Base-by-base conservation (phyloP, 2,329 filamentous ascomycete genomes). In the Colletotrichum truncatum region DNA sequence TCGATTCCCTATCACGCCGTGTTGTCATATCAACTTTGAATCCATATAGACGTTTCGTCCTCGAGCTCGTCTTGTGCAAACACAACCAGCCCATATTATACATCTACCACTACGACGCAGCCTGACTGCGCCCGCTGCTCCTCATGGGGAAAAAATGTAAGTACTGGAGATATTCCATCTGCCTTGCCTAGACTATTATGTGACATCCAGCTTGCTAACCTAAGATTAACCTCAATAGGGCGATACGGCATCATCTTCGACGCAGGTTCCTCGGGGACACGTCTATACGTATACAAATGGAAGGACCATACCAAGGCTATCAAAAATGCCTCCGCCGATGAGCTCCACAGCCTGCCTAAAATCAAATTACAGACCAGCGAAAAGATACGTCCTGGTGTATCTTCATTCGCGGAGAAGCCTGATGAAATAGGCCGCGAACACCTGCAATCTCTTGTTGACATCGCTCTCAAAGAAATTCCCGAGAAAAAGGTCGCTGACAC, bases 251-350 rank as follows among this genome's bases (percentile, higher is more conserved):
- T 98, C 73, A 94, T 99, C 76, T 88, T 99, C 74, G 96, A 99
- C 86, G 96, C 96, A 77, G 96, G 96, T 72, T 98, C 96, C 78
- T 98, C 96, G 78, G 95, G 96, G 76, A 98, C 95, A 73, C 92
- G 96, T 76, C 86, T 97, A 68, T 93, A 99, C 78, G 89, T 99
- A 63, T 99, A 99, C 81, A 89, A 90, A 79, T 99, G 96, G 96
- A 88, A 94, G 74, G 91, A 97, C 74, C 89, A 90, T 69, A 83
- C 87, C 38, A 85, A 85, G 70, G 91, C 92, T 39, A 56, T 69
- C 82, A 66, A 68, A 34, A 34, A 64, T 59, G 90, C 87, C 34
- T 82, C 85, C 45, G 73, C 81, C 18, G 79, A 87, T 39, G 85
- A 92, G 41, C 76, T 94, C 51, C 86, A 88, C 64, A 88, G 85